phyloP scores from a whole-genome alignment of 2,329 filamentous ascomycete genomes.

The Claviceps capensis region DNA sequence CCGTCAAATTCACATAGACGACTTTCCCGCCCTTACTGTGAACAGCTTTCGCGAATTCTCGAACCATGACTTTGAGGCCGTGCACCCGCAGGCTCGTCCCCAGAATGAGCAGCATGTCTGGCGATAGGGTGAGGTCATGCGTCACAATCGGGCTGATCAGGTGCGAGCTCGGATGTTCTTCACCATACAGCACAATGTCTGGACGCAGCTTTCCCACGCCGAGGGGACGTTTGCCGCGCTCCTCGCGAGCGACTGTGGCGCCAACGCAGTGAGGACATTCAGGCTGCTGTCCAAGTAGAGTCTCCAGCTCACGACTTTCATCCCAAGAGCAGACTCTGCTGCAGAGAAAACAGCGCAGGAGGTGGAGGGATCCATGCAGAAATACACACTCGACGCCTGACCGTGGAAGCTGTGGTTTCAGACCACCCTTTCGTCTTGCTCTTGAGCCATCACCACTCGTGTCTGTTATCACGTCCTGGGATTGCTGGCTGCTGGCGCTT shows the following conservation, averaged over 20 bases:
- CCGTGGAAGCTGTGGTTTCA: constrained; percentile 15
- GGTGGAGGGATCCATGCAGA: constrained; percentile 54
- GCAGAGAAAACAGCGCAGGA: constrained; percentile 50
- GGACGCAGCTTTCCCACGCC: constrained; percentile 55
- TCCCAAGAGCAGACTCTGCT: constrained; percentile 46
- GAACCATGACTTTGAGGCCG: constrained; percentile 55
- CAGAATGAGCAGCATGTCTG: constrained; percentile 55
- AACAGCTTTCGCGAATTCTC: constrained; percentile 57
- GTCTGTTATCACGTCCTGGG: background rate
- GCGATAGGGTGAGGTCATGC: constrained; percentile 49
- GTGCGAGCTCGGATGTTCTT: constrained; percentile 56
- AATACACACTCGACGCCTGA: constrained; percentile 53
- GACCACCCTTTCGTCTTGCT: no score
- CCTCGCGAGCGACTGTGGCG: constrained; percentile 47
- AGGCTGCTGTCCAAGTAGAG: constrained; percentile 50
- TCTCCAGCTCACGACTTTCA: constrained; percentile 39
- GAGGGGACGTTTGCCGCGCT: constrained; percentile 51
- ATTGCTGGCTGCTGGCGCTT: no score
- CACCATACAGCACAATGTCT: constrained; percentile 62
- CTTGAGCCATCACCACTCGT: no score
- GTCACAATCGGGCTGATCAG: constrained; percentile 55
- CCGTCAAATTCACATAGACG: constrained; percentile 60
- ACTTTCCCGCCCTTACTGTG: constrained; percentile 56
- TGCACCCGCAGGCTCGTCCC: constrained; percentile 60
- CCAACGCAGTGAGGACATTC: constrained; percentile 52